These are phyloP conservation scores for Elongisporangium senticosum DNA, from an alignment of 352 stramenopile species.

Conservation along the genomic window DNA sequence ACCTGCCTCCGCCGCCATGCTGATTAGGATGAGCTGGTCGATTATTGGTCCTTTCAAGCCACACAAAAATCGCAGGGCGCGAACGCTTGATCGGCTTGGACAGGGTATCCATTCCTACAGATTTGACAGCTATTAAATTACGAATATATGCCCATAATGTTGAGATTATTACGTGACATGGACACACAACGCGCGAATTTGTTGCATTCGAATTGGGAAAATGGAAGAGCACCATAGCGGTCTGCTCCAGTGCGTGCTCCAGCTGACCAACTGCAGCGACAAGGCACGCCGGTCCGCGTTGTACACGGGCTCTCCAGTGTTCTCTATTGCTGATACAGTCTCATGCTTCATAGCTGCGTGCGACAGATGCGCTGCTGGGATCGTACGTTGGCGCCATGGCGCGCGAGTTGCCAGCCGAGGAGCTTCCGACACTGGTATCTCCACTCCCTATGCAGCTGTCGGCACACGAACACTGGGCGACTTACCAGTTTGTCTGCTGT, in stretches of 20 bases:
- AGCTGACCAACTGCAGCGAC: slow-evolving; percentile 66
- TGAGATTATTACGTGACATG: no score
- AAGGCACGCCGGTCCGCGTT: slow-evolving; percentile 31
- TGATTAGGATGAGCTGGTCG: no score
- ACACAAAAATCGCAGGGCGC: no score
- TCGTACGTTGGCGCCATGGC: slow-evolving; percentile 35
- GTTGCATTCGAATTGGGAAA: no score
- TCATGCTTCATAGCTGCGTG: slow-evolving; percentile 40
- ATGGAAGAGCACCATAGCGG: slow-evolving; percentile 56
- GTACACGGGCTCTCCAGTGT: neutral
- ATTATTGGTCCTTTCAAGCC: no score
- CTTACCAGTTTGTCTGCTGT: neutral
- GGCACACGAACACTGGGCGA: neutral
- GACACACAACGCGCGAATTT: neutral
- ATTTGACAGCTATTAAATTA: no score
- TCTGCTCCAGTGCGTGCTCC: slow-evolving; percentile 71
- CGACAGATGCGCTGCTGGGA: slow-evolving; percentile 42
- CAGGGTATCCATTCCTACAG: no score
- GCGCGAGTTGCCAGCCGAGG: slow-evolving; percentile 27
- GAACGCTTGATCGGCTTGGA: no score
- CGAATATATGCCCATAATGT: no score
- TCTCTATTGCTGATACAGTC: neutral
- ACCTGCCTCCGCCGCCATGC: no score
- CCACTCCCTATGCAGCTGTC: neutral
- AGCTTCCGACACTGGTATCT: slow-evolving; percentile 40